Evolutionary conservation across 805 yeast species (phyloP).

Genomic region (Zygoascus flipseniorum): DNA sequence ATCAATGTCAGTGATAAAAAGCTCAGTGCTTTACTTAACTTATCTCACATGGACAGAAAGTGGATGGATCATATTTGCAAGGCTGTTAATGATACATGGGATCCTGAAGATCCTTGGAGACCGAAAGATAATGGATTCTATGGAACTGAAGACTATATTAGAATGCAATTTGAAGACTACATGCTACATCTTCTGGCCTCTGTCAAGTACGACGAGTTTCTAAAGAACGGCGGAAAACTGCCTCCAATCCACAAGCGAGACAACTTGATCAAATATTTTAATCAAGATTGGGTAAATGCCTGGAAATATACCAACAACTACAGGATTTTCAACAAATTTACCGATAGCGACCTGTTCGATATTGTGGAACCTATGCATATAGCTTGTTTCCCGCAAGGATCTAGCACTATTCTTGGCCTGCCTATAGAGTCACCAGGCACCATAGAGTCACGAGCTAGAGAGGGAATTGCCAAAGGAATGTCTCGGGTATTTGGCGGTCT

Average conservation of each 20-base stretch:
- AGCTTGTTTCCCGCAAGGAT: slow-evolving; percentile 13
- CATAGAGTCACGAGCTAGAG: background rate
- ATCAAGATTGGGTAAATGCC: slow-evolving; percentile 35
- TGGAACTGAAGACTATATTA: slow-evolving; percentile 81
- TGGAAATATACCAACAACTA: slow-evolving; percentile 55
- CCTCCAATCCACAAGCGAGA: slow-evolving; percentile 24
- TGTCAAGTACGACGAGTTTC: slow-evolving; percentile 58
- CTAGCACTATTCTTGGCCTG: background rate
- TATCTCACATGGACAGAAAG: slow-evolving; percentile 57
- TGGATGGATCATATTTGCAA: slow-evolving; percentile 56
- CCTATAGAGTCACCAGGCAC: background rate
- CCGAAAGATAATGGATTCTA: slow-evolving; percentile 41
- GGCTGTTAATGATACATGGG: slow-evolving; percentile 42
- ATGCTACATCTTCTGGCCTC: slow-evolving; percentile 65
- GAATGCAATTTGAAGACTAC: slow-evolving; percentile 87
- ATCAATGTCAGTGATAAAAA: slow-evolving; percentile 39
- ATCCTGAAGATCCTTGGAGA: slow-evolving; percentile 31
- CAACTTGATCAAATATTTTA: slow-evolving; percentile 36
- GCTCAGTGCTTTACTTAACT: slow-evolving; percentile 37
- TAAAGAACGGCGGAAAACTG: slow-evolving; percentile 31
- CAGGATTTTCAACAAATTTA: slow-evolving; percentile 42
- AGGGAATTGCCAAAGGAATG: slow-evolving; percentile 10
- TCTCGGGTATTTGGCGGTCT: slow-evolving; percentile 23
- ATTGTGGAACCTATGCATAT: slow-evolving; percentile 42
- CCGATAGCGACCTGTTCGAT: slow-evolving; percentile 66